Evolutionary conservation across 1,284 basidiomycete species (phyloP).

Genomic region (Ceratobasidium sp.): DNA sequence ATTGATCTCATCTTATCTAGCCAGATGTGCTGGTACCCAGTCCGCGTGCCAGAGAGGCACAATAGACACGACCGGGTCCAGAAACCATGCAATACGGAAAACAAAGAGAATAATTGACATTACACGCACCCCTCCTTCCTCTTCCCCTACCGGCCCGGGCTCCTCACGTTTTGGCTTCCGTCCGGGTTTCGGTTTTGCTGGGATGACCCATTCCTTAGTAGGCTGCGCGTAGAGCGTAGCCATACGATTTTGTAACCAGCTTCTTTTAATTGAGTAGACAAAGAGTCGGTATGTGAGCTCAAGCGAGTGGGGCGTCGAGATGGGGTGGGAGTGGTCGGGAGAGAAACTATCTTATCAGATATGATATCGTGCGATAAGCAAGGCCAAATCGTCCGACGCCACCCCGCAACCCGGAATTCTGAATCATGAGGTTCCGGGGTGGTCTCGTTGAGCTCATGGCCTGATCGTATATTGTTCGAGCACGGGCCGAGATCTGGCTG

Average conservation of each 20-base stretch:
- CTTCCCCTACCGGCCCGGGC: slow-evolving; percentile 54
- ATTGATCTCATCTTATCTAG: slow-evolving; percentile 36
- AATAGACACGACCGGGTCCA: not conserved
- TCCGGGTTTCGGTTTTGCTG: slow-evolving; percentile 87
- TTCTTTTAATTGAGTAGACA: not conserved
- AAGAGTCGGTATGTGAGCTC: not conserved
- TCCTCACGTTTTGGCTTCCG: slow-evolving; percentile 62
- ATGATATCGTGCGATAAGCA: slow-evolving; percentile 27
- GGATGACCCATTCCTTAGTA: slow-evolving; percentile 89
- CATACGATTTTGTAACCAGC: not conserved
- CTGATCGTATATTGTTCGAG: not conserved
- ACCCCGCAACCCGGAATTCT: not conserved
- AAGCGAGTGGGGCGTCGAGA: slow-evolving; percentile 1
- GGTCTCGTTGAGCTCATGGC: not conserved
- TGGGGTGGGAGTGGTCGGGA: slow-evolving; percentile 39
- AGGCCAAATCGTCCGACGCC: slow-evolving; percentile 29
- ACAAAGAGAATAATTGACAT: slow-evolving; percentile 13
- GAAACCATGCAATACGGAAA: not conserved
- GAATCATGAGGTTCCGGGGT: not conserved
- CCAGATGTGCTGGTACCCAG: slow-evolving; percentile 62
- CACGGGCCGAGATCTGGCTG: not conserved
- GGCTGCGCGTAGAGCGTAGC: slow-evolving; percentile 50
- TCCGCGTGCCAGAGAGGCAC: slow-evolving; percentile 24
- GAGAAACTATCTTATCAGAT: slow-evolving; percentile 40
- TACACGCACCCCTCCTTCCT: slow-evolving; percentile 58